Evolutionary conservation across 1,284 basidiomycete species (phyloP).

Genomic region (Violaceomyces palustris): DNA sequence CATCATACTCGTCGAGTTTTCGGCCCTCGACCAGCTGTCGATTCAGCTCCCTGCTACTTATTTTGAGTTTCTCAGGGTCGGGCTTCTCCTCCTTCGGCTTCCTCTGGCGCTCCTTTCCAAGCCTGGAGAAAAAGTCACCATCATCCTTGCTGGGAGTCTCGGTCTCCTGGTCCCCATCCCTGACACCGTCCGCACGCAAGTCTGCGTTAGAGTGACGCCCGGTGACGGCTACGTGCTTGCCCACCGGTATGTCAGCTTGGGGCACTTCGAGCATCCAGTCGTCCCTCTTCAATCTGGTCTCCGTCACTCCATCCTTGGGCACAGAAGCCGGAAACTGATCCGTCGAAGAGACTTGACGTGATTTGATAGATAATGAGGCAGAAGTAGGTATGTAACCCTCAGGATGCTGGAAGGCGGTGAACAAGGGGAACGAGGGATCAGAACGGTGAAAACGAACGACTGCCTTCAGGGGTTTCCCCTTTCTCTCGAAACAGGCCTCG

Average conservation of each 20-base stretch:
- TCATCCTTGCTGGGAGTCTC: too few species aligned
- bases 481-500: not conserved
- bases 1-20: slow-evolving; percentile 60
- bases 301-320: slow-evolving; percentile 54
- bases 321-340: slow-evolving; percentile 58
- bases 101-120: slow-evolving; percentile 59
- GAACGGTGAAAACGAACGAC: too few species aligned
- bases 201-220: slow-evolving; percentile 10
- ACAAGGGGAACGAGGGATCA: slow-evolving; percentile 6
- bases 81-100: slow-evolving; percentile 59
- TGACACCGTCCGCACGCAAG: slow-evolving; percentile 1
- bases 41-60: slow-evolving; percentile 69
- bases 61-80: slow-evolving; percentile 66
- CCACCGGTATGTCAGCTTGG: not conserved
- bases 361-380: slow-evolving; percentile 66
- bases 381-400: slow-evolving; percentile 72
- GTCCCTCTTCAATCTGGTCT: slow-evolving; percentile 65
- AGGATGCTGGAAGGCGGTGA: slow-evolving; percentile 57
- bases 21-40: slow-evolving; percentile 65
- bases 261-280: slow-evolving; percentile 80
- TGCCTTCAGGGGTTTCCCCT: too few species aligned
- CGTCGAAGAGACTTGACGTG: slow-evolving; percentile 57
- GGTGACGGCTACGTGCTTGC: slow-evolving; percentile 7
- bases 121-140: slow-evolving; percentile 70
- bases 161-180: slow-evolving; percentile 54